These are phyloP conservation scores for Lyophyllum shimeji DNA, from an alignment of 768 basidiomycete species.

Conservation along the genomic window DNA sequence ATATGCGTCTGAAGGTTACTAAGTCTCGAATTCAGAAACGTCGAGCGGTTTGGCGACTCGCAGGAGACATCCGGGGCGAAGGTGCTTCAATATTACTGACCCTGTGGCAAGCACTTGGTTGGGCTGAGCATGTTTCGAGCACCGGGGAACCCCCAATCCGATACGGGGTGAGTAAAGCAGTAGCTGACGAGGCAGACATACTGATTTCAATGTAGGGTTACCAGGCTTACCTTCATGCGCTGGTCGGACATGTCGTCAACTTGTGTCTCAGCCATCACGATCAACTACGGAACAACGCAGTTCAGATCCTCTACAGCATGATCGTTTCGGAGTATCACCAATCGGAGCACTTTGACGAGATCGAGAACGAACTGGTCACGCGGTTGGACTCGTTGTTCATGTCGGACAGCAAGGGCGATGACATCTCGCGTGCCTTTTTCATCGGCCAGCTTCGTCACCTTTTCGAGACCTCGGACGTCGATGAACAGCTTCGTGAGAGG, in stretches of 20 bases:
- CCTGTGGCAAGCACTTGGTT: conserved; percentile 86
- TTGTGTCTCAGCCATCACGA: conserved; percentile 96
- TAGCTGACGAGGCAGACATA: neutral
- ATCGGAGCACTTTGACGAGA: conserved; percentile 80
- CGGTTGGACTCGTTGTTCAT: conserved; percentile 91
- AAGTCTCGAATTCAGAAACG: conserved; percentile 63
- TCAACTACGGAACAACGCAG: conserved; percentile 84
- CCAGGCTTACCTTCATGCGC: conserved; percentile 76
- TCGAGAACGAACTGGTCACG: conserved; percentile 91
- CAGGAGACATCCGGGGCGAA: conserved; percentile 92
- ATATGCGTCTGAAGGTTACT: neutral
- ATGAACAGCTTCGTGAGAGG: conserved; percentile 73
- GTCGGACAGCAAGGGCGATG: conserved; percentile 88
- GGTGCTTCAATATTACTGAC: conserved; percentile 77
- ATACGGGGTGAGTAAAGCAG: conserved; percentile 58
- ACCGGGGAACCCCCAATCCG: conserved; percentile 54
- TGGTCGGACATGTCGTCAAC: conserved; percentile 89
- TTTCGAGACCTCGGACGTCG: conserved; percentile 84
- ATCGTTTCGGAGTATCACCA: conserved; percentile 90
- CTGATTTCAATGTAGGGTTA: conserved; percentile 57
- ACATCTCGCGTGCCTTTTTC: conserved; percentile 91
- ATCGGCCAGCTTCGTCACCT: conserved; percentile 84
- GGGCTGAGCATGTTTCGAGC: conserved; percentile 59
- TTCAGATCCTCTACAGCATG: conserved; percentile 93
- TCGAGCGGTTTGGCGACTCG: conserved; percentile 93